These are phyloP conservation scores for Nitzschia putrida DNA, from an alignment of 108 stramenopile genomes.

Conservation along the genomic window DNA sequence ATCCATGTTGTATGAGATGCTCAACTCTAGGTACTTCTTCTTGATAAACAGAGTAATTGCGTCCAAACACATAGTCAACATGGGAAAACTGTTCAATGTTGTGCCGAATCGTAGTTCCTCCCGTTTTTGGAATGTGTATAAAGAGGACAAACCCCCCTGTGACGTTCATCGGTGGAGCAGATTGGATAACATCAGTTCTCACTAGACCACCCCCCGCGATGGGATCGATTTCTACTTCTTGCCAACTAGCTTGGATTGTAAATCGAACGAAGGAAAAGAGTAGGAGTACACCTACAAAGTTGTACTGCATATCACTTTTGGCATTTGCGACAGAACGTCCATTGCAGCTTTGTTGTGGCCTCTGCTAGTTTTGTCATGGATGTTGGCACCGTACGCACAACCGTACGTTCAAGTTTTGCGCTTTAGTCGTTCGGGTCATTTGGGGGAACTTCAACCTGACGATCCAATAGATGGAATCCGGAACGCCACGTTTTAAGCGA, in stretches of 20 bases:
- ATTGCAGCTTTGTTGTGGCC: too few species aligned
- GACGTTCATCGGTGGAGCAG: neutral
- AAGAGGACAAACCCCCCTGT: slow-evolving; percentile 38
- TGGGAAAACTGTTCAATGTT: slow-evolving; percentile 25
- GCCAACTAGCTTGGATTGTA: too few species aligned
- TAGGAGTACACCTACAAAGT: too few species aligned
- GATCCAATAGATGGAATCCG: neutral
- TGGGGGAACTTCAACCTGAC: neutral
- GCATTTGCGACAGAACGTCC: too few species aligned
- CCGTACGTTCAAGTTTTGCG: too few species aligned
- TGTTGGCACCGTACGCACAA: too few species aligned
- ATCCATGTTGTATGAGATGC: slow-evolving; percentile 16
- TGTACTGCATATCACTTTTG: too few species aligned
- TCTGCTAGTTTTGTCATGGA: too few species aligned
- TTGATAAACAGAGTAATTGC: slow-evolving; percentile 24
- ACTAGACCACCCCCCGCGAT: too few species aligned
- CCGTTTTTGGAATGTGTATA: slow-evolving; percentile 41
- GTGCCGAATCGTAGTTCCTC: slow-evolving; percentile 35
- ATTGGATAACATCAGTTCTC: too few species aligned
- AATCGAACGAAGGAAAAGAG: too few species aligned
- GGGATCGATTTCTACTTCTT: too few species aligned
- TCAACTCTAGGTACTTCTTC: slow-evolving; percentile 27
- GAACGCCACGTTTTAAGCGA: neutral
- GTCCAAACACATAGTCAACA: slow-evolving; percentile 35
- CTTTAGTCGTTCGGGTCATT: neutral